These are phyloP conservation scores for Termitomyces sp. DNA, from an alignment of 768 basidiomycete genomes.

Conservation along the genomic window DNA sequence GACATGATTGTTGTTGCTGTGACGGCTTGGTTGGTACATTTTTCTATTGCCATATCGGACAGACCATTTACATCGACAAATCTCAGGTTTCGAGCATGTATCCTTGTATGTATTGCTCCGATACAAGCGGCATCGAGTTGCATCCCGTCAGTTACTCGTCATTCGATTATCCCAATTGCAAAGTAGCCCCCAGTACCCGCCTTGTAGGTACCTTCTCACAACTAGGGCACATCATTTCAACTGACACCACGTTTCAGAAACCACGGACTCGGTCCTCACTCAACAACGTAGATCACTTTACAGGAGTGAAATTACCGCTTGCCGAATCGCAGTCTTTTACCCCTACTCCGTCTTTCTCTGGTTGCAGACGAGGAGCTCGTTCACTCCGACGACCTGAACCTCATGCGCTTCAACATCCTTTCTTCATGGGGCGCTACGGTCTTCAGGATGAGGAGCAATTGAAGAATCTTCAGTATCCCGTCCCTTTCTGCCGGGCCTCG, in stretches of 20 bases:
- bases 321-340: no score
- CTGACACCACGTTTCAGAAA: neutral
- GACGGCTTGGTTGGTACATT: neutral
- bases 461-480: neutral
- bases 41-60: neutral
- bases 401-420: neutral
- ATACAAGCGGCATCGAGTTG: neutral
- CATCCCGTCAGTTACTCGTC: neutral
- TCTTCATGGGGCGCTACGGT: neutral
- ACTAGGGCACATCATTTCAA: neutral
- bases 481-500: neutral
- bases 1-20: neutral
- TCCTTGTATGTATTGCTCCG: neutral
- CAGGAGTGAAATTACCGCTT: neutral
- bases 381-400: neutral
- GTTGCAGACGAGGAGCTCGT: neutral
- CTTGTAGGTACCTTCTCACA: neutral
- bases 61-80: neutral
- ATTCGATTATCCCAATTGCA: neutral
- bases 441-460: neutral
- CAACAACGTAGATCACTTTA: neutral
- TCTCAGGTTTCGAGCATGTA: neutral
- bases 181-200: neutral
- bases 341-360: neutral
- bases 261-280: neutral